These are phyloP conservation scores for Dillenia turbinata DNA, from an alignment of 164 flowering plant species.

Conservation along the genomic window DNA sequence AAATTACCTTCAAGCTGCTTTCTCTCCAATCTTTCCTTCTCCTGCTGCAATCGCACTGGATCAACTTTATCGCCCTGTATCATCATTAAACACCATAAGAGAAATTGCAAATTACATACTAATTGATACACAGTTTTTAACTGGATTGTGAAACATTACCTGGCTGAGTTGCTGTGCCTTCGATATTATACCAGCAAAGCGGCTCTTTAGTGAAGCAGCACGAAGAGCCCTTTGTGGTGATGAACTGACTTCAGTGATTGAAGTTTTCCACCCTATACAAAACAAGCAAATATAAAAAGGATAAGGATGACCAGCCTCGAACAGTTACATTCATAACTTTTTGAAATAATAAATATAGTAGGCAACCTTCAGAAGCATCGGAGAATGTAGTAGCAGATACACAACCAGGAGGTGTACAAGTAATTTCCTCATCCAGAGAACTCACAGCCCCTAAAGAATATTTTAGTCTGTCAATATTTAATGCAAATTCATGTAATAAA, in stretches of 20 bases:
- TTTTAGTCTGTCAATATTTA: not conserved
- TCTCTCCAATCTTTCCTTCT: constrained; percentile 59
- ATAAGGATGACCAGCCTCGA: not conserved
- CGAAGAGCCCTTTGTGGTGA: constrained; percentile 83
- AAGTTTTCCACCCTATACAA: constrained; percentile 21
- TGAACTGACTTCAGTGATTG: constrained; percentile 35
- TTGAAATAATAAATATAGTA: no score
- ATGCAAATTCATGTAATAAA: not conserved
- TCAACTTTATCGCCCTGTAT: constrained; percentile 55
- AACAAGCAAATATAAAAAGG: constrained; percentile 1
- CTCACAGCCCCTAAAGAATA: constrained; percentile 32
- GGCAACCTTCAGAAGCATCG: constrained; percentile 24
- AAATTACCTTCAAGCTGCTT: constrained; percentile 63
- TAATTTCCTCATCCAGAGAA: constrained; percentile 37
- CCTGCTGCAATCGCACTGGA: constrained; percentile 44
- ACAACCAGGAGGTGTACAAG: constrained; percentile 18
- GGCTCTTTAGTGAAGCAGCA: constrained; percentile 71
- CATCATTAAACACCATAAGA: not conserved
- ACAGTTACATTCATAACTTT: no score
- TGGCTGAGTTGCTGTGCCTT: constrained; percentile 71
- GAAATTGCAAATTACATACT: not conserved
- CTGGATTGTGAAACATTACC: constrained; percentile 27
- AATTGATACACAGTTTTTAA: not conserved
- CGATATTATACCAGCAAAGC: constrained; percentile 78
- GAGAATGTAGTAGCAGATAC: constrained; percentile 14